Conservation (phyloP, 139 green algal genomes). For the Gonium pectorale region DNA sequence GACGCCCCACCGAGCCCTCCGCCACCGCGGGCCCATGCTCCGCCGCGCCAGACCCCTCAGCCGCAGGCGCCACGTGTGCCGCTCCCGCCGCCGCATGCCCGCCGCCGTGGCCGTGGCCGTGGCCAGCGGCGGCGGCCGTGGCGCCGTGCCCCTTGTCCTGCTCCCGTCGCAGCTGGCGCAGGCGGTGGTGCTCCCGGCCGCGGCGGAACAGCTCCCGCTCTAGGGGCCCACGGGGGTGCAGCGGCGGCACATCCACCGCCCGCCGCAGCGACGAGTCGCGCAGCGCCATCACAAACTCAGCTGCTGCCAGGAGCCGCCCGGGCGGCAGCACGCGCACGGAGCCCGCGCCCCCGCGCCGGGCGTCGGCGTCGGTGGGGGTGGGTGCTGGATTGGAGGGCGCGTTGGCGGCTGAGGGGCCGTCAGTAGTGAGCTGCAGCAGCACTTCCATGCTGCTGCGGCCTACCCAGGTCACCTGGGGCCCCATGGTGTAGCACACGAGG, state of each 20-base stretch:
- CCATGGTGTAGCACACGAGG: no score
- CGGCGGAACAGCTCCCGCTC: conserved; percentile 37
- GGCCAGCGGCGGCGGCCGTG: not conserved
- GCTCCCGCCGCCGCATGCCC: not conserved
- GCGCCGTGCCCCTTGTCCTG: not conserved
- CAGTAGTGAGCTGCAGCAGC: conserved; percentile 38
- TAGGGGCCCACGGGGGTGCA: not conserved
- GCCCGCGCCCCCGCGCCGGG: no score
- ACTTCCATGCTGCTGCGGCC: conserved; percentile 50
- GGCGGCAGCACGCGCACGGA: conserved; percentile 9
- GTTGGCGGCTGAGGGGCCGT: not conserved
- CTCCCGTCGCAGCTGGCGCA: conserved; percentile 22
- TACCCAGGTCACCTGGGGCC: conserved; percentile 50
- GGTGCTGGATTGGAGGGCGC: not conserved
- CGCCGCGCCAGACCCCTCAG: not conserved
- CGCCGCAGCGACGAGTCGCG: conserved; percentile 28
- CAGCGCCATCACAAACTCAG: conserved; percentile 50
- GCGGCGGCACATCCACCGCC: conserved; percentile 11
- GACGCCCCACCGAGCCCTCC: no score
- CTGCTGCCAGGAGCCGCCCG: conserved; percentile 23
- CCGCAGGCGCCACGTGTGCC: not conserved
- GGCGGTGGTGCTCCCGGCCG: not conserved
- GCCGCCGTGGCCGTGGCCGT: not conserved
- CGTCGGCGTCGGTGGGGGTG: no score
- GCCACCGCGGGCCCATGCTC: not conserved